Base-by-base conservation (phyloP, 2,329 filamentous ascomycete genomes). In the Emericellopsis atlantica region DNA sequence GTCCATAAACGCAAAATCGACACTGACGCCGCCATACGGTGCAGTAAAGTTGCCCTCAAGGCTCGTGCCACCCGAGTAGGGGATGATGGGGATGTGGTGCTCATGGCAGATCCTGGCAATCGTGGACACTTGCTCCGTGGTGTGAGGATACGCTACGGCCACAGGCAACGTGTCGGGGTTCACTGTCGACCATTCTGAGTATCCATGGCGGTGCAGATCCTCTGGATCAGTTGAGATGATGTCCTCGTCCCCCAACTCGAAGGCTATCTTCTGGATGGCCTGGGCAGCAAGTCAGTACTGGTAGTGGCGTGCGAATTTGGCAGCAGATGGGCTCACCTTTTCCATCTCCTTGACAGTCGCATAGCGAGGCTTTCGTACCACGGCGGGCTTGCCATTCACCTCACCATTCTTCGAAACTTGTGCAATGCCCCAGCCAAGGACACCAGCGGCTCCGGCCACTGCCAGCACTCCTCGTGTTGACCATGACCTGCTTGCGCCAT, bases 11-110 rank as follows among this genome's bases (percentile, higher is more conserved):
- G 78, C 76, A 57, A 95, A 95, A 54, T 95, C 89, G 39, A 95
- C 83, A 48, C 84, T 90, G 54, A 95, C 76, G 11, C 89, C 89
- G 11, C 88, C 88, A 54, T 81, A 83, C 0, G 87, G 86, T 12
- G 88, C 85, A 0, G 85, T 84, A 59, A 94, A 94, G 57, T 95
- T 92, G 12, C 84, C 89, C 58, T 95, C 89, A 0, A 95, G 67
- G 48, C 84, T 90, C 0, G 85, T 83, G 12, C 88, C 89, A 3
- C 87, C 88, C 1, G 85, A 92, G 55, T 84, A 95, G 0, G 86
- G 82, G 44, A 92, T 83, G 64, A 95, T 84, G 2, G 89, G 89
- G 41, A 95, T 75, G 14, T 73, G 79, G 59, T 88, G 81, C 56
- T 81, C 81, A 61, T 83, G 70, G 62, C 88, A 95, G 41, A 89